Evolutionary conservation across 768 basidiomycete species (phyloP).

Genomic region (Leccinum imitatum): DNA sequence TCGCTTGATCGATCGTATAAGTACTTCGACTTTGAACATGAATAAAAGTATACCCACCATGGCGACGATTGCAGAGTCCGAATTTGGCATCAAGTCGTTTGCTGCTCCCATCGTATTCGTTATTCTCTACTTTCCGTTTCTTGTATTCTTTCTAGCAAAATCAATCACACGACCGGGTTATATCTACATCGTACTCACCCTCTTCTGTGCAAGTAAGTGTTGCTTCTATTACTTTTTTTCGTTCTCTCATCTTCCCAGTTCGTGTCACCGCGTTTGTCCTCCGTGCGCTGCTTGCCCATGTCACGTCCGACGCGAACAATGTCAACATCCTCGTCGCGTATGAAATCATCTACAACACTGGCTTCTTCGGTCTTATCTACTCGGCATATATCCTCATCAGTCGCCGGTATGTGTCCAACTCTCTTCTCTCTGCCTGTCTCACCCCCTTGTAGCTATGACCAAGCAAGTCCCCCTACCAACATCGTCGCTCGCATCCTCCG

Average conservation of each 20-base stretch:
- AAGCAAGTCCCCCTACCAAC: conserved; percentile 17
- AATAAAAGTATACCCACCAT: background rate
- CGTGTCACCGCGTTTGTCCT: conserved; percentile 20
- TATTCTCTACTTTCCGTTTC: conserved; percentile 22
- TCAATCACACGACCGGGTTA: conserved; percentile 19
- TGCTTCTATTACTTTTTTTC: fast-evolving
- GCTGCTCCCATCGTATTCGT: conserved; percentile 29
- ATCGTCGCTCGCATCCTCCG: conserved; percentile 19
- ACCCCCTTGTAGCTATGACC: conserved; percentile 10
- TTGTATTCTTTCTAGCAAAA: conserved; percentile 15
- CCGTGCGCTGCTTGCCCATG: conserved; percentile 17
- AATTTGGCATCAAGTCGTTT: conserved; percentile 24
- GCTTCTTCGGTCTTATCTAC: conserved; percentile 34
- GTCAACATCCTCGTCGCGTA: conserved; percentile 27
- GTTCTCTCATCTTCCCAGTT: conserved; percentile 3
- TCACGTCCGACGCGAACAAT: conserved; percentile 22
- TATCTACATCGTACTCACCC: conserved; percentile 19
- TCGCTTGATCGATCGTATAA: no score
- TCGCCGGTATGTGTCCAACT: conserved; percentile 24
- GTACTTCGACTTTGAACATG: background rate
- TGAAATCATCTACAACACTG: conserved; percentile 34
- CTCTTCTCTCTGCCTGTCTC: background rate
- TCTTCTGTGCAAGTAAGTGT: conserved; percentile 32
- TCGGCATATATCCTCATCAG: conserved; percentile 32
- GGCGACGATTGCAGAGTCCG: conserved; percentile 5